Evolutionary conservation across 805 yeast species (phyloP).

Genomic region (Scheffersomyces ergatensis): DNA sequence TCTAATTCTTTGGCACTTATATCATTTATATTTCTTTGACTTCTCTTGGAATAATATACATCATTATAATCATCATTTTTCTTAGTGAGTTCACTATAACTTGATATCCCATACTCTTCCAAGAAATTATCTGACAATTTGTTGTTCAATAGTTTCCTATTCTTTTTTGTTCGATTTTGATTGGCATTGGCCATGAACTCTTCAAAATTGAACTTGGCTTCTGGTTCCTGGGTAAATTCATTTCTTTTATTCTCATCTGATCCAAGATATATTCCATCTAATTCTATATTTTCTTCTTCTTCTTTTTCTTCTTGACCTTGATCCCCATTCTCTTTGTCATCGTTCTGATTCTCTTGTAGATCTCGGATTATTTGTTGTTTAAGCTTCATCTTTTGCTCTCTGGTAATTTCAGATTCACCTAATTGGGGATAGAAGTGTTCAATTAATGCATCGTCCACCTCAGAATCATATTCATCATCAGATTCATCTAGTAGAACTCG

Average conservation of each 20-base stretch:
- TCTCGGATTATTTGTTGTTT: slow-evolving; percentile 32
- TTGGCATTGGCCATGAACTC: slow-evolving; percentile 19
- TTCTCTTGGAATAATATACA: slow-evolving; percentile 13
- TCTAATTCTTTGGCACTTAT: slow-evolving; percentile 26
- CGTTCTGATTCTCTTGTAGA: slow-evolving; percentile 13
- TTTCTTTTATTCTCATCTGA: slow-evolving; percentile 9
- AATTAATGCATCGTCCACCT: slow-evolving; percentile 37
- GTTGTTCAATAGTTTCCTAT: slow-evolving; percentile 27
- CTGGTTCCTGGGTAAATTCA: slow-evolving; percentile 1
- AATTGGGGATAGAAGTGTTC: slow-evolving; percentile 39
- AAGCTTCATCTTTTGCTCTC: slow-evolving; percentile 33
- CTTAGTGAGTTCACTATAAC: slow-evolving; percentile 26
- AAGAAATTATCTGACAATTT: slow-evolving; percentile 30
- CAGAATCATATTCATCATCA: slow-evolving; percentile 40
- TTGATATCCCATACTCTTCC: slow-evolving; percentile 37
- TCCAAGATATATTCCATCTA: slow-evolving; percentile 41
- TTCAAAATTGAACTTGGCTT: slow-evolving; percentile 15
- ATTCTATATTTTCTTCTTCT: slow-evolving; percentile 8
- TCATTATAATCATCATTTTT: slow-evolving; percentile 25
- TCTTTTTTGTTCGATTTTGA: slow-evolving; percentile 13
- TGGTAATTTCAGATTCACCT: slow-evolving; percentile 28
- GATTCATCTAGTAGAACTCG: slow-evolving; percentile 22
- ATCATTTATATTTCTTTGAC: slow-evolving; percentile 16
- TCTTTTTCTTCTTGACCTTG: slow-evolving; percentile 7
- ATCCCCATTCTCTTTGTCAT: slow-evolving; percentile 7